These are phyloP conservation scores for Cnidoscolus chayamansa DNA, from an alignment of 441 rosid genomes.

Conservation along the genomic window DNA sequence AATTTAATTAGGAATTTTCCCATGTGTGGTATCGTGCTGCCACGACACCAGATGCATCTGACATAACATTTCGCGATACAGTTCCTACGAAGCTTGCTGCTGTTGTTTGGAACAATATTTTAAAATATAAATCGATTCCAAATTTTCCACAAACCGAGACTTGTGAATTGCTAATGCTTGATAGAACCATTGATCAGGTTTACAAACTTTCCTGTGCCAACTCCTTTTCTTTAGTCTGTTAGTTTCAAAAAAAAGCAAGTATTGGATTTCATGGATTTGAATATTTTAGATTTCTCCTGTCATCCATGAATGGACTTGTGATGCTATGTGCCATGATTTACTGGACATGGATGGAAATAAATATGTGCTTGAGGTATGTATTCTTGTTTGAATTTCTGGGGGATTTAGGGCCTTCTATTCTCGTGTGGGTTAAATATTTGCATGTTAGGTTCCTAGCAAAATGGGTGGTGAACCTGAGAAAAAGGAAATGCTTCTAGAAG, in stretches of 20 bases:
- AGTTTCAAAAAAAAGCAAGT: constrained; percentile 2
- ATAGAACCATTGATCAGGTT: constrained; percentile 91
- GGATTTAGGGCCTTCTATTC: neutral
- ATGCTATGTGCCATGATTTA: constrained; percentile 96
- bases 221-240: constrained; percentile 15
- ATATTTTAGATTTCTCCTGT: constrained; percentile 78
- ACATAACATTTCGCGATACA: constrained; percentile 65
- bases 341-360: constrained; percentile 92
- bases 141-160: constrained; percentile 93
- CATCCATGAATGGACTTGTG: constrained; percentile 98
- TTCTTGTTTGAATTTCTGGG: constrained; percentile 9
- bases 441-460: constrained; percentile 70
- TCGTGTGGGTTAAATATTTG: constrained; percentile 18
- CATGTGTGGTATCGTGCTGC: constrained; percentile 66
- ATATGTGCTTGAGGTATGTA: constrained; percentile 69
- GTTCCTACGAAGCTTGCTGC: constrained; percentile 88
- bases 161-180: constrained; percentile 86
- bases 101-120: constrained; percentile 68
- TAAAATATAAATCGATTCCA: constrained; percentile 61
- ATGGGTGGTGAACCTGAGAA: constrained; percentile 63
- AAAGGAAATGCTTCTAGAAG: constrained; percentile 87
- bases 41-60: constrained; percentile 62
- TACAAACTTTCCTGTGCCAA: constrained; percentile 9
- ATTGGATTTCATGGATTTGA: constrained; percentile 23
- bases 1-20: constrained; percentile 67